Evolutionary conservation across 176 grass and related monocot species (phyloP).

Genomic region (Cymbopogon citratus): DNA sequence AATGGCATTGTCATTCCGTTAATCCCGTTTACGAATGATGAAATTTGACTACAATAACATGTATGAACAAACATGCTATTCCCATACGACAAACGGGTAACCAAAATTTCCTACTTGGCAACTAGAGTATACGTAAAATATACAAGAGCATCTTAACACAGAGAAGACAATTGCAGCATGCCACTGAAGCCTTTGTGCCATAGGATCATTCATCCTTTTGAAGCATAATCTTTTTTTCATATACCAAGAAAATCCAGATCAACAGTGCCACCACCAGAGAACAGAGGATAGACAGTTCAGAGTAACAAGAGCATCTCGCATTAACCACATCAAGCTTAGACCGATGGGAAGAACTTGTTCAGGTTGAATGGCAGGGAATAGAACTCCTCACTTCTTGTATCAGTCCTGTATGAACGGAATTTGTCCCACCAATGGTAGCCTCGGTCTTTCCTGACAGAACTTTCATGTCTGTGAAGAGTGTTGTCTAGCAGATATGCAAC

Average conservation of each 20-base stretch:
- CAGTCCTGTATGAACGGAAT: conserved; percentile 78
- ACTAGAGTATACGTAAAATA: conserved; percentile 20
- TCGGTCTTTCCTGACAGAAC: conserved; percentile 58
- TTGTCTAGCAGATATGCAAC: conserved; percentile 94
- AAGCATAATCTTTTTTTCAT: conserved; percentile 1
- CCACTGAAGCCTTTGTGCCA: conserved; percentile 12
- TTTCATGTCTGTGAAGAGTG: conserved; percentile 58
- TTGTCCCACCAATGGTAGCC: conserved; percentile 97
- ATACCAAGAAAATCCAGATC: conserved; percentile 30
- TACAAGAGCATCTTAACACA: conserved; percentile 23
- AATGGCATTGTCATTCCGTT: conserved; percentile 7
- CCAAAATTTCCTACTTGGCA: conserved; percentile 42
- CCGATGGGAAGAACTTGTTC: conserved; percentile 97
- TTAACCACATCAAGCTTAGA: conserved; percentile 45
- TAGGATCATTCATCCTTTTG: conserved; percentile 8
- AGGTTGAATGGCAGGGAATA: conserved; percentile 92
- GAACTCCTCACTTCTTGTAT: conserved; percentile 83
- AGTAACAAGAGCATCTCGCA: conserved; percentile 6
- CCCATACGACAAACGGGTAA: conserved; percentile 9
- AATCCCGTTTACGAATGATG: not conserved
- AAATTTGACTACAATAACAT: not conserved
- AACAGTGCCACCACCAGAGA: conserved; percentile 29
- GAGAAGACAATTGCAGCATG: conserved; percentile 16
- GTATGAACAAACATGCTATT: conserved; percentile 7
- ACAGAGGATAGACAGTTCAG: conserved; percentile 15